Percentiles rank a stretch among this genome's conserved stretches.
These are phyloP conservation scores for Cyclanthera cordifolia DNA, from an alignment of 306 rosid species.

Conservation along the genomic window DNA sequence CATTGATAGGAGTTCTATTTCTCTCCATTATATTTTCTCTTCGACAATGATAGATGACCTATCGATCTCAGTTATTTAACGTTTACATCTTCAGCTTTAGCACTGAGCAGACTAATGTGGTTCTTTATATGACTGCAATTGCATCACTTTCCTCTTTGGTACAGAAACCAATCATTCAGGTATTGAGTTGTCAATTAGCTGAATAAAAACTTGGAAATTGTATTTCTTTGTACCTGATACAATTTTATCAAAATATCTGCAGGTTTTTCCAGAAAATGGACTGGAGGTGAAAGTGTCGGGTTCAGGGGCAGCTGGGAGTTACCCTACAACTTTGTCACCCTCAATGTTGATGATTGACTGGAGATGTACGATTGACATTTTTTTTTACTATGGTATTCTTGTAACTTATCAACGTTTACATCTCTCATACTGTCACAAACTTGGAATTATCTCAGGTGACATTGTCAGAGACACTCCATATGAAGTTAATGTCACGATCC, in stretches of 20 bases:
- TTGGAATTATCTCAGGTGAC: conserved; percentile 50
- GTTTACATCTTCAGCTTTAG: conserved; percentile 43
- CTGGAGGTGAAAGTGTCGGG: conserved; percentile 57
- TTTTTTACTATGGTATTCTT: conserved; percentile 14
- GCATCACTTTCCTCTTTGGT: conserved; percentile 75
- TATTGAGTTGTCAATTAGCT: conserved; percentile 21
- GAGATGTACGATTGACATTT: conserved; percentile 63
- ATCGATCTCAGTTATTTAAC: conserved; percentile 1
- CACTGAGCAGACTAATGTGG: conserved; percentile 54
- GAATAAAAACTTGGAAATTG: conserved; percentile 12
- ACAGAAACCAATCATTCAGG: conserved; percentile 56
- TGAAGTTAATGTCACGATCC: conserved; percentile 69
- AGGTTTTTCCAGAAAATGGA: conserved; percentile 65
- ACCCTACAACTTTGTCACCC: conserved; percentile 91
- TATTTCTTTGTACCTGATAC: not conserved
- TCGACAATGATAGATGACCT: not conserved
- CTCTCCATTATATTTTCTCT: not conserved
- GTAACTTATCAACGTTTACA: conserved; percentile 6
- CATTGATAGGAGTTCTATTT: not conserved
- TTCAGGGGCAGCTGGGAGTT: conserved; percentile 56
- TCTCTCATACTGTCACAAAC: conserved; percentile 16
- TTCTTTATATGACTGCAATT: conserved; percentile 68
- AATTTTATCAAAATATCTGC: conserved; percentile 12
- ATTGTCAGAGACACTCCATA: conserved; percentile 38
- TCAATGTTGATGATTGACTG: conserved; percentile 61